phyloP scores from a whole-genome alignment of 805 yeast genomes.

The Teunomyces cretensis region DNA sequence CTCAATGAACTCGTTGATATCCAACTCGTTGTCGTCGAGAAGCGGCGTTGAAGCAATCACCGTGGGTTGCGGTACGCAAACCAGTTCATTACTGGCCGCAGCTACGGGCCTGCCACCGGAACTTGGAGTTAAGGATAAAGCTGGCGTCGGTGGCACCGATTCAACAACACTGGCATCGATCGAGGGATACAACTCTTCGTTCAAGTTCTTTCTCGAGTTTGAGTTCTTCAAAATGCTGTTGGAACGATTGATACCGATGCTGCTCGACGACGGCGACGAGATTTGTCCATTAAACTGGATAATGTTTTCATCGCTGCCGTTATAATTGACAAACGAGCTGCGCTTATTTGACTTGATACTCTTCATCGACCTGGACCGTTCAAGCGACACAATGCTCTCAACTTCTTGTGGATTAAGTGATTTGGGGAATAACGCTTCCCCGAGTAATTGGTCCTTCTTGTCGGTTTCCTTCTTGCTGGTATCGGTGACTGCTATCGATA shows the following conservation, averaged over 20 bases:
- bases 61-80: conserved; percentile 1
- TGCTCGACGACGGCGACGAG: conserved; percentile 15
- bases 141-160: no score
- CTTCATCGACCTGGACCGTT: conserved; percentile 60
- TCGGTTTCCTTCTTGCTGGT: conserved; percentile 1
- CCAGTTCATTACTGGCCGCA: neutral
- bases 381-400: conserved; percentile 70
- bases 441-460: conserved; percentile 27
- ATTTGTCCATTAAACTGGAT: conserved; percentile 23
- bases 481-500: neutral
- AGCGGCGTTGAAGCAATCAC: neutral
- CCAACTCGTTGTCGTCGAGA: conserved; percentile 4
- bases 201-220: conserved; percentile 19
- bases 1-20: conserved; percentile 35
- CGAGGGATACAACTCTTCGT: conserved; percentile 10
- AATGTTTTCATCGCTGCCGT: conserved; percentile 42
- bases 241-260: conserved; percentile 29
- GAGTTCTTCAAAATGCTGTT: conserved; percentile 41
- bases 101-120: neutral
- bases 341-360: conserved; percentile 45
- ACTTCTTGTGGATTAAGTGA: conserved; percentile 65
- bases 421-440: conserved; percentile 69
- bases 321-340: conserved; percentile 39
- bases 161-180: conserved; percentile 2
- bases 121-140: no score